Evolutionary conservation across 1,284 basidiomycete species (phyloP).

Genomic region (Microbotryum violaceum): DNA sequence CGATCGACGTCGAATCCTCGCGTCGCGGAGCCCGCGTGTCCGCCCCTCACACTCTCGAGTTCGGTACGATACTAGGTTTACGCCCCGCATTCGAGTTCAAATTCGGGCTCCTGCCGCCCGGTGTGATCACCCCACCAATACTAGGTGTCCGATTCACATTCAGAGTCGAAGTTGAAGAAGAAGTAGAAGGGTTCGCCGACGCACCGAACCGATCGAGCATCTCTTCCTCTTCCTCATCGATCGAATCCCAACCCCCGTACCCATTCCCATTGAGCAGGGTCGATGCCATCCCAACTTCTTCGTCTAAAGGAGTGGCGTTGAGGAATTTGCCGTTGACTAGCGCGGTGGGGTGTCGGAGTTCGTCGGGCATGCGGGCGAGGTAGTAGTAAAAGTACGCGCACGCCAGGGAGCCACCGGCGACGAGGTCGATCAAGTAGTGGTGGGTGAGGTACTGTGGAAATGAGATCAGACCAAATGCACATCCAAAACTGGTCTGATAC

Average conservation of each 20-base stretch:
- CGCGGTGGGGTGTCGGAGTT: constrained; percentile 22
- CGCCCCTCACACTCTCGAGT: too few species aligned
- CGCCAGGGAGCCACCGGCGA: constrained; percentile 84
- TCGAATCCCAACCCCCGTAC: constrained; percentile 27
- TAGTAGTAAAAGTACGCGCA: constrained; percentile 80
- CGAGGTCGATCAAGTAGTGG: constrained; percentile 92
- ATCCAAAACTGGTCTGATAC: neutral
- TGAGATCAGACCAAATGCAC: neutral
- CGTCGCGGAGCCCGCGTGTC: too few species aligned
- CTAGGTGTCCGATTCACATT: too few species aligned
- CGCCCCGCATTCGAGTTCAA: too few species aligned
- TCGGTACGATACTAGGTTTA: too few species aligned
- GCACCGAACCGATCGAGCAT: neutral
- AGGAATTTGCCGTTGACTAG: neutral
- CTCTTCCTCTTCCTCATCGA: constrained; percentile 11
- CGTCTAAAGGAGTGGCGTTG: constrained; percentile 20
- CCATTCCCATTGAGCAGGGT: constrained; percentile 20
- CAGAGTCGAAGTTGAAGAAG: too few species aligned
- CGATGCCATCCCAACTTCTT: constrained; percentile 17
- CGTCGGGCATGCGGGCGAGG: constrained; percentile 32
- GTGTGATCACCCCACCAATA: too few species aligned
- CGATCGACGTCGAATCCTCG: too few species aligned
- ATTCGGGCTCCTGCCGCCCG: too few species aligned
- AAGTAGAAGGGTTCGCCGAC: too few species aligned
- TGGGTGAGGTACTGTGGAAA: constrained; percentile 66